Conservation (phyloP, 2,329 filamentous ascomycete genomes). For the Fusarium paranaense region DNA sequence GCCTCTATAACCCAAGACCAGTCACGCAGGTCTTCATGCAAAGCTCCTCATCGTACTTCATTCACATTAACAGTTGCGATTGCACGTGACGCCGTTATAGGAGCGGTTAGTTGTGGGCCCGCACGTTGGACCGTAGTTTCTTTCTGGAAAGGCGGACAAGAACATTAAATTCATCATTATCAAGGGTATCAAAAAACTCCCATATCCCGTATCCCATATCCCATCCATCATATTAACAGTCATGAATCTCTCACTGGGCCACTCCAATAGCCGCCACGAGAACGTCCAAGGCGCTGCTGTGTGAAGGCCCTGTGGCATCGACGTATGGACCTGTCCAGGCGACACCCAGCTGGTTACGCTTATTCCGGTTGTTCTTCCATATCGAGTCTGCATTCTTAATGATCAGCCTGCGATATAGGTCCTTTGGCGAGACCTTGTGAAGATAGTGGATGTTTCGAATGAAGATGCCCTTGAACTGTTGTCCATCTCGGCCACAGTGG, state of each 20-base stretch:
- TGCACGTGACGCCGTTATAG: background rate
- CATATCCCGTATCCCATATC: slow-evolving; percentile 14
- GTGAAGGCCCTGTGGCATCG: slow-evolving; percentile 66
- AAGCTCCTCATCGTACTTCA: background rate
- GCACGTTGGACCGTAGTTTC: background rate
- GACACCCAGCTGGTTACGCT: slow-evolving; percentile 65
- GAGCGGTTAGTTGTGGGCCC: background rate
- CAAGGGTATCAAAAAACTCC: background rate
- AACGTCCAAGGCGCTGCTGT: slow-evolving; percentile 74
- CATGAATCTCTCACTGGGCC: slow-evolving; percentile 40
- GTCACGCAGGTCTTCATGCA: background rate
- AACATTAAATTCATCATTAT: background rate
- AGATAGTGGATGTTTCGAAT: slow-evolving; percentile 72
- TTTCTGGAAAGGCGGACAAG: background rate
- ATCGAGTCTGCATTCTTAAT: slow-evolving; percentile 72
- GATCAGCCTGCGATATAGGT: slow-evolving; percentile 66
- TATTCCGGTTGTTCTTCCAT: slow-evolving; percentile 69
- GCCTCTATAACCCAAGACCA: background rate
- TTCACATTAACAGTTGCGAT: background rate
- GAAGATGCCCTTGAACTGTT: slow-evolving; percentile 81
- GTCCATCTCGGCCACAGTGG: slow-evolving; percentile 61
- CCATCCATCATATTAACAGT: background rate
- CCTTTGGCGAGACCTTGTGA: slow-evolving; percentile 61
- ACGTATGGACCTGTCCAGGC: slow-evolving; percentile 73
- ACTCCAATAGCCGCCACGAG: slow-evolving; percentile 70